Base-by-base conservation (phyloP, 441 rosid genomes). In the Heliophila coronopifolia region DNA sequence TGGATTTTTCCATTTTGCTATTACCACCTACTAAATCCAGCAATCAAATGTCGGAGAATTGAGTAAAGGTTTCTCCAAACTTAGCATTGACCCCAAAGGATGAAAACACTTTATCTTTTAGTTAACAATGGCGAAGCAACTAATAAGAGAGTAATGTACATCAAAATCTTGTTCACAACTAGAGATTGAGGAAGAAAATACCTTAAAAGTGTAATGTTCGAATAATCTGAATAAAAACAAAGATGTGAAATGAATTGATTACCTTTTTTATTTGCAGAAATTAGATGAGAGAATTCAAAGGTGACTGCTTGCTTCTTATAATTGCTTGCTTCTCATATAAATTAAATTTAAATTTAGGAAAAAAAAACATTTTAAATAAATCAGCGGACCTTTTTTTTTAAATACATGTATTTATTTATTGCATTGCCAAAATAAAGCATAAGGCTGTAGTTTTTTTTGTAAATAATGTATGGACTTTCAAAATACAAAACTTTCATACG, bases 1-100 rank as follows among this genome's bases (percentile, higher is more conserved):
- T 68, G 4, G 77, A 54, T 65, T 91, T 87, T 52, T 81, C 85
- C 60, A 59, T 67, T 68, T 87, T 95, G 46, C 77, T 67, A 57
- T 87, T 73, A 42, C 81, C 95, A 33, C 34, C 59, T 25, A 49
- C 30, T 22, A 42, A 30, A 58, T 18, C 24, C 18, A 18, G 10
- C 14, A 66, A 66, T 26, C 15, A 37, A 34, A 50, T 46, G 5
- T 13, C 3, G 30, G 12, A 38, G 24, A 48, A 4, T 16, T 46
- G 5, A 15, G 26, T 28, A 45, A 2, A n/a, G 23, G 5, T 10
- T 33, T 34, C 33, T 15, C 20, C 14, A 9, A 17, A 2, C 20
- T 32, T 5, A 34, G 19, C 30, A 38, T 16, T 39, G 19, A 40
- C 11, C 46, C 43, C 5, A 14, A 15, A 30, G 6, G 9, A 7